phyloP scores from a whole-genome alignment of 257 asterid species.

The Solanum megistacrolobum region DNA sequence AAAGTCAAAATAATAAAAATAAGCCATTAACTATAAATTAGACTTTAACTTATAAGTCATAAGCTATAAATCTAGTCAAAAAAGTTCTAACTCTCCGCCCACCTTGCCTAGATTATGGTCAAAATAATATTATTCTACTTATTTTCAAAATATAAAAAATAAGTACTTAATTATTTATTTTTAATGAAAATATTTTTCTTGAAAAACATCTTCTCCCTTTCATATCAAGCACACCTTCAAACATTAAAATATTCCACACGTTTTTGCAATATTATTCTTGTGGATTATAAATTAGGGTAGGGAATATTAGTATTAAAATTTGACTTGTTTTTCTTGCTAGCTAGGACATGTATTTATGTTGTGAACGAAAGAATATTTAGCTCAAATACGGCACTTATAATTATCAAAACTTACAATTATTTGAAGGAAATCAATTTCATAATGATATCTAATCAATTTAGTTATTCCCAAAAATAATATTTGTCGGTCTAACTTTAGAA shows the following conservation, averaged over 20 bases:
- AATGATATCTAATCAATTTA: not conserved
- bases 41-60: not conserved
- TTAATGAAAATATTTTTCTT: not conserved
- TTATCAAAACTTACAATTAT: not conserved
- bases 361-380: not conserved
- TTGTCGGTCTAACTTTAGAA: not conserved
- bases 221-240: not conserved
- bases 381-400: not conserved
- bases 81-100: not conserved
- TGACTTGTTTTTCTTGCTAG: not conserved
- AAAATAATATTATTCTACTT: not conserved
- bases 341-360: not conserved
- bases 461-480: not conserved
- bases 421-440: not conserved
- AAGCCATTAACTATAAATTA: not conserved
- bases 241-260: not conserved
- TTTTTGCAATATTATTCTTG: not conserved
- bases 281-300: not conserved
- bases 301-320: not conserved
- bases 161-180: not conserved
- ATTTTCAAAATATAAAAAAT: not conserved
- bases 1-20: not conserved
- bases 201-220: not conserved
- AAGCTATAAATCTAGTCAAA: not conserved
- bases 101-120: not conserved